A percentile compares a stretch with the other conserved stretches of the same genome.
Evolutionary conservation across 2,329 filamentous ascomycete species (phyloP).

Genomic region (Magnaporthiopsis incrustans): DNA sequence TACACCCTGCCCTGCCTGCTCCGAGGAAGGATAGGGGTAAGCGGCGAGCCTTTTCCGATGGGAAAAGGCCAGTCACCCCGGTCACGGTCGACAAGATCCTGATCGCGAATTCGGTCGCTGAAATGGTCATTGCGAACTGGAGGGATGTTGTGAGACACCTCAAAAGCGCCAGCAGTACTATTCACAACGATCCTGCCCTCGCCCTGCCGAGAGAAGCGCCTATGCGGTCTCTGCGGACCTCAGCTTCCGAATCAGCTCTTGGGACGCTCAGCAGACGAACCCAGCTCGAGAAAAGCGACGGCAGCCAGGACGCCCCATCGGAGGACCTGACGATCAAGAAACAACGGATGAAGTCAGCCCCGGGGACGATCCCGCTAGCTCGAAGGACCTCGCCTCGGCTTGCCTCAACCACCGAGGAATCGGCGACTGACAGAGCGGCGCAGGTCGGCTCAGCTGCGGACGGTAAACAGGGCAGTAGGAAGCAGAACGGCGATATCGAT

Average conservation of each 20-base stretch:
- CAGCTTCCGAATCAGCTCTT: slow-evolving; percentile 24
- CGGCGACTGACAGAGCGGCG: no score
- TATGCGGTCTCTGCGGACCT: slow-evolving; percentile 23
- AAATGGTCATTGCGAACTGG: slow-evolving; percentile 62
- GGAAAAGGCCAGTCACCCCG: slow-evolving; percentile 14
- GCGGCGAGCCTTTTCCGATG: slow-evolving; percentile 8
- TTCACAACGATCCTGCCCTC: slow-evolving; percentile 11
- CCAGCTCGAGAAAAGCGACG: no score
- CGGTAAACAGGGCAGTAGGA: no score
- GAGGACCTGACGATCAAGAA: no score
- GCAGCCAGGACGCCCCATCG: no score
- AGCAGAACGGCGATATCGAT: no score
- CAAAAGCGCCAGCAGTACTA: slow-evolving; percentile 32
- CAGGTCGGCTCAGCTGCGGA: no score
- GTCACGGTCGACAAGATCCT: slow-evolving; percentile 46
- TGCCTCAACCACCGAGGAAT: no score
- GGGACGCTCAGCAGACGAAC: no score
- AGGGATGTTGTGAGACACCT: slow-evolving; percentile 54
- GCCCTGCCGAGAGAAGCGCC: neutral
- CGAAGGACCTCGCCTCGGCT: no score
- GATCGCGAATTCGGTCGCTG: slow-evolving; percentile 49
- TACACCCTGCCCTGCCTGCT: slow-evolving; percentile 35
- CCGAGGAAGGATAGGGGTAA: slow-evolving; percentile 2
- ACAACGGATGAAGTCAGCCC: no score
- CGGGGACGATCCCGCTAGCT: no score